Evolutionary conservation across 352 stramenopile genomes (phyloP), one percentile per base, ranked within the genome.

Genomic region (Phytophthora tubulina): DNA sequence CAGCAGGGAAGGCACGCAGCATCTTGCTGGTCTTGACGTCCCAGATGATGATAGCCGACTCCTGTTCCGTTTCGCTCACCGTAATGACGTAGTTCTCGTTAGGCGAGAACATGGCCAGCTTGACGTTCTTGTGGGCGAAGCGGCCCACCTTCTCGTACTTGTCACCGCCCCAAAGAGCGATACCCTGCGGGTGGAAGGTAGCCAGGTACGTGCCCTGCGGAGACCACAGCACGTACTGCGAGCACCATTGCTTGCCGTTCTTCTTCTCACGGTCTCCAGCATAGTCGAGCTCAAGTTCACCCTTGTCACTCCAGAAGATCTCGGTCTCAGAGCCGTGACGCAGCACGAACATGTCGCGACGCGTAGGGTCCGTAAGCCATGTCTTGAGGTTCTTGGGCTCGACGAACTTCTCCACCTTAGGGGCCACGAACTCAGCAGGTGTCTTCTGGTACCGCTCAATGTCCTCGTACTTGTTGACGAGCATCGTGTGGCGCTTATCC

Each of bases 21-120:
- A 96, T 85, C 77, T 92, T 92, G 58, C 89, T 87, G 13, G 84
- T 98, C 70, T 95, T 90, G 55, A 99, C 88, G 69, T 99, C 95
- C 89, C 98, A 99, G 36, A 99, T 86, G 68, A 99, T 99, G 75
- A 99, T 98, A 9, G 96, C 95, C 54, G 97, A 87, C 36, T 98
- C 91, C 80, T 94, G 84, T 45, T 98, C 87, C 38, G 93, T 89
- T 71, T 98, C 98, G 72, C 98, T 99, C 53, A 97, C 92, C 8
- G 97, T 99, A 48, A 99, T 76, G 14, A 99, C 72, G 81, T 99
- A 99, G 67, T 98, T 98, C 74, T 99, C 97, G 59, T 98, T 88
- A 17, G 97, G 96, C 61, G 87, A 98, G 71, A 99, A 99, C 15
- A 98, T 77, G 6, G 98, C 86, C 35, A 97, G 85, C 79, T 98